Evolutionary conservation across 2,329 filamentous ascomycete species (phyloP), one percentile per base, ranked within the genome.

Genomic region (Alternaria gaisen): DNA sequence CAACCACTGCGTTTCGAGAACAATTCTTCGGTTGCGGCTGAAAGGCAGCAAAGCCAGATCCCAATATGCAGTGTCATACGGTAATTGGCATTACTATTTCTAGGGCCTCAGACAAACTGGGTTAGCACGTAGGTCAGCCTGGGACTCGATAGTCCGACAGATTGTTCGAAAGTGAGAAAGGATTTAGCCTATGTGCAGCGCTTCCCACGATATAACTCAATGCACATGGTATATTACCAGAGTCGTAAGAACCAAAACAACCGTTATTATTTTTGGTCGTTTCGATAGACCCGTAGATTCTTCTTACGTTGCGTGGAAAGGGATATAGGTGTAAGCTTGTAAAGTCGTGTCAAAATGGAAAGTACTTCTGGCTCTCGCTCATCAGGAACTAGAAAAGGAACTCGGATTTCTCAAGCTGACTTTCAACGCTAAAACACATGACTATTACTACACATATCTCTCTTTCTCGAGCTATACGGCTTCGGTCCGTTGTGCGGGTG

Each of bases 11-110:
- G 6, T 11, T 28, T 46, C 20, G 28, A 54, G 18, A 46, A n/a
- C 20, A 34, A 26, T 36, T 18, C 42, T 26, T 46, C 41, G 52
- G 41, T 54, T 54, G 52, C 52, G 52, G 52, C 41, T 54, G 52
- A 54, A 40, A 22, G 40, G 8, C 41, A 26, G 20, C 24, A 10
- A 46, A 9, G 32, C 26, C 52, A 44, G 10, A 12, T 44, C 52
- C 30, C 18, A 26, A 46, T 44, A 30, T 46, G 40, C 42, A 46
- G 28, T 54, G n/a, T 14, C 30, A 46, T 54, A 14, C 32, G n/a
- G 10, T 20, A 36, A 34, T 11, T 36, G 20, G 32, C 30, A 36
- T 50, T 24, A 10, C 30, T 24, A 18, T 26, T 26, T 16, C 32
- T 20, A 11, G 20, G 32, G n/a, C 38, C 9, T 36, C 30, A 10